Base-by-base conservation (phyloP, 257 asterid species). In the Scutellaria barbata region DNA sequence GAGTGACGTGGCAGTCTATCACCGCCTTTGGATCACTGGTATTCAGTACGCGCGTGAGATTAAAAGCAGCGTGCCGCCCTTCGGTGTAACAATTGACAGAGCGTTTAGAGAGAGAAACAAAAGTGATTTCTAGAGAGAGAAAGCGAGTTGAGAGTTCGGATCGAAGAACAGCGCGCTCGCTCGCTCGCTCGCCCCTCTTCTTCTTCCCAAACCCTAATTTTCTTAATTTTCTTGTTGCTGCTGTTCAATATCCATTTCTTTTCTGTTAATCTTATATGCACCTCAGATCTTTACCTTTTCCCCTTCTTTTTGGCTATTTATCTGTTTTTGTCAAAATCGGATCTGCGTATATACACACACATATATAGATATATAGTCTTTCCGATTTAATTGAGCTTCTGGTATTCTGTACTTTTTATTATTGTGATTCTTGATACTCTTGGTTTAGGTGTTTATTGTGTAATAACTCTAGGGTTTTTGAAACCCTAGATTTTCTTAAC, bases 201-300 rank as follows among this genome's bases (percentile, higher is more conserved):
- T 73, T 30, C 25, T 65, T 60, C 72, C 66, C 81, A 76, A 83
- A 83, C 89, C 93, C 88, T 87, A 83, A 72, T 65, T 50, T 47
- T 56, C 52, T 64, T 14, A 52, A 73, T 52, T 63, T n/a, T 54
- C 35, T 39, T 6, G 22, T 8, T 67, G 16, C 33, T 51, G 11
- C 53, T n/a, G 16, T 58, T 9, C 12, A 35, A 17, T 52, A 30
- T 60, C 52, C 65, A 55, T 6, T 17, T 73, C 61, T 40, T 20
- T 39, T 48, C 72, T 55, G 71, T 57, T 54, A 52, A 74, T 45
- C 25, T 43, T 40, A 69, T 71, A 42, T 60, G 51, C 33, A 16
- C 54, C 6, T 64, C 75, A 58, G 69, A 68, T 62, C 72, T 46
- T 5, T 33, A 10, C 33, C 60, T 47, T 56, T 54, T n/a, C 8